Percentiles rank a stretch among this genome's conserved stretches.
Conservation (phyloP, 2,329 filamentous ascomycete species). For the Fusarium tjaetaba region DNA sequence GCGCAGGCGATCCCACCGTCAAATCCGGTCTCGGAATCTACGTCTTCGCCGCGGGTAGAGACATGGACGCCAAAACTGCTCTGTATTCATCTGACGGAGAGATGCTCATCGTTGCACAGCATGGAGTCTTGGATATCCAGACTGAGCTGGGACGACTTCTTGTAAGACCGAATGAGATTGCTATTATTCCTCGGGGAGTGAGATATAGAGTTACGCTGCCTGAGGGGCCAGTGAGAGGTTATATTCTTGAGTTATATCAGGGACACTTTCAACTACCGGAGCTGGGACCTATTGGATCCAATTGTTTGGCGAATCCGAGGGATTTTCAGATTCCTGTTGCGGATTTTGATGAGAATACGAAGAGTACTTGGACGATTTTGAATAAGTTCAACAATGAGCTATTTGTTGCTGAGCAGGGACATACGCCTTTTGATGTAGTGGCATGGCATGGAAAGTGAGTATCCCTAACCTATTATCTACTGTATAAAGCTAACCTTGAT, state of each 20-base stretch:
- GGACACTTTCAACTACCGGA: constrained; percentile 77
- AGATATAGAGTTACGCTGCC: constrained; percentile 75
- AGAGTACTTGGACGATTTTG: constrained; percentile 59
- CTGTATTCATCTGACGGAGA: constrained; percentile 89
- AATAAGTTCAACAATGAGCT: constrained; percentile 74
- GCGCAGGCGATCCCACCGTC: constrained; percentile 80
- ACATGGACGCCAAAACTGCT: constrained; percentile 76
- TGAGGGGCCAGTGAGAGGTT: constrained; percentile 71
- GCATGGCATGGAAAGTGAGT: constrained; percentile 85
- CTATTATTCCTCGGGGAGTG: constrained; percentile 77
- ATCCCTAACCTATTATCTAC: background rate
- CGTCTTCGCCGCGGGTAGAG: constrained; percentile 79
- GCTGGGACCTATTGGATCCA: constrained; percentile 77
- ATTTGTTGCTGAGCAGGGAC: constrained; percentile 66
- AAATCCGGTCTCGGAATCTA: constrained; percentile 86
- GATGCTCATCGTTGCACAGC: constrained; percentile 78
- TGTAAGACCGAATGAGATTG: constrained; percentile 81
- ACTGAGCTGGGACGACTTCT: constrained; percentile 79
- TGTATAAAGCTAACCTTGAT: background rate
- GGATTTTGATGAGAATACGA: constrained; percentile 70
- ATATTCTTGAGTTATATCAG: constrained; percentile 78
- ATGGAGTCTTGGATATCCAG: constrained; percentile 77
- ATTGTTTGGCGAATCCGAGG: constrained; percentile 75
- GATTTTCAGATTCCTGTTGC: constrained; percentile 81
- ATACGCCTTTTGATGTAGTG: constrained; percentile 82